A percentile compares a stretch with the other conserved stretches of the same genome.
Conservation (phyloP, 1,284 basidiomycete species). For the Pascua guehoae region DNA sequence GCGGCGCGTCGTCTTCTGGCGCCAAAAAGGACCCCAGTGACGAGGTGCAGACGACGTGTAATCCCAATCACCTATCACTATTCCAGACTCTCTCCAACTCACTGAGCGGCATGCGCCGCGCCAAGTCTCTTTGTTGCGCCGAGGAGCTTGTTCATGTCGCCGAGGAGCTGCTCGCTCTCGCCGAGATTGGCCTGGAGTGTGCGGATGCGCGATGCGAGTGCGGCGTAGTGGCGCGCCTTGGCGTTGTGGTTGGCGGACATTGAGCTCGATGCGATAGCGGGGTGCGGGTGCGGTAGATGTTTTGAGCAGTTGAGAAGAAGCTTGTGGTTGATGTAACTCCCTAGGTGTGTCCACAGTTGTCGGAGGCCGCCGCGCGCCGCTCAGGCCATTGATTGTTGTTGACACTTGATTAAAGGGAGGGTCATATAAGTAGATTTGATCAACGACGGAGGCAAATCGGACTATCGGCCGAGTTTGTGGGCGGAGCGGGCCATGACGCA, state of each 20-base stretch:
- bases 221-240: slow-evolving; percentile 46
- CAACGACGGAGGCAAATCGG: too few species aligned
- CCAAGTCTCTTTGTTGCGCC: slow-evolving; percentile 41
- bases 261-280: not conserved
- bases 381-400: too few species aligned
- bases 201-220: slow-evolving; percentile 38
- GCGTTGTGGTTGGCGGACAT: slow-evolving; percentile 28
- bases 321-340: not conserved
- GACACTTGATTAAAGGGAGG: too few species aligned
- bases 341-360: too few species aligned
- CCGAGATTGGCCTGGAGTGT: slow-evolving; percentile 37
- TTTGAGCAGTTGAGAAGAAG: not conserved
- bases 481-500: too few species aligned
- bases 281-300: not conserved
- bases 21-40: too few species aligned
- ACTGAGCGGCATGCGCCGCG: slow-evolving; percentile 44
- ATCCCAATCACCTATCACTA: too few species aligned
- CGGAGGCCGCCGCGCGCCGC: too few species aligned
- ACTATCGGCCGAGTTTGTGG: too few species aligned
- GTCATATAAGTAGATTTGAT: too few species aligned
- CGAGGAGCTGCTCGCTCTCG: slow-evolving; percentile 40
- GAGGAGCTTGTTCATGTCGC: slow-evolving; percentile 34
- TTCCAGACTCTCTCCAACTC: slow-evolving; percentile 18
- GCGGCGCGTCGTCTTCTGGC: too few species aligned
- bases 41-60: not conserved